A percentile compares a stretch with the other conserved stretches of the same genome.
These are phyloP conservation scores for Penicillium taxi DNA, from an alignment of 495 filamentous ascomycete species.

Conservation along the genomic window DNA sequence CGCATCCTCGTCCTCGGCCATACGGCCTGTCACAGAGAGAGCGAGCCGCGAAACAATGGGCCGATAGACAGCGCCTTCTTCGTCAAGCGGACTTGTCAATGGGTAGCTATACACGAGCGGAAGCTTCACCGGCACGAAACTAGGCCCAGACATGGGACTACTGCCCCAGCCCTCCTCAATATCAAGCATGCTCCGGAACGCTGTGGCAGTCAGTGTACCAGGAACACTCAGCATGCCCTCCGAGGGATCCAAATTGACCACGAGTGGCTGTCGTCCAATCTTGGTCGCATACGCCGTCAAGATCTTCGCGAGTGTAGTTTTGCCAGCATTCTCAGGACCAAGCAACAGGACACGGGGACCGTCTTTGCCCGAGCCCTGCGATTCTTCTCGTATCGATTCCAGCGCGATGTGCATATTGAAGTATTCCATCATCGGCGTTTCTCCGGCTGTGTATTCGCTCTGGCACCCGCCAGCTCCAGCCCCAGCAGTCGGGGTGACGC, in stretches of 20 bases:
- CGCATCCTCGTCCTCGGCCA: slow-evolving; percentile 67
- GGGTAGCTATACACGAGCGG: slow-evolving; percentile 91
- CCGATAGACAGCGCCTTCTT: slow-evolving; percentile 63
- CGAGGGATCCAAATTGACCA: slow-evolving; percentile 78
- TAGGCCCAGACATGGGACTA: slow-evolving; percentile 85
- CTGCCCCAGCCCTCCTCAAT: slow-evolving; percentile 86
- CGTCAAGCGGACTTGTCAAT: slow-evolving; percentile 58
- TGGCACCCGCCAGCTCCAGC: slow-evolving; percentile 47
- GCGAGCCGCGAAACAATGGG: slow-evolving; percentile 69
- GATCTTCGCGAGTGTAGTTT: slow-evolving; percentile 75
- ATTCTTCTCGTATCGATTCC: slow-evolving; percentile 53
- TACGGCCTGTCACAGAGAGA: slow-evolving; percentile 64
- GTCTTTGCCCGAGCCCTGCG: slow-evolving; percentile 40
- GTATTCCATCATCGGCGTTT: slow-evolving; percentile 76
- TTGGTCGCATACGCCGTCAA: slow-evolving; percentile 76
- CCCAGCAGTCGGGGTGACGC: slow-evolving; percentile 17
- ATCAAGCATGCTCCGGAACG: slow-evolving; percentile 79
- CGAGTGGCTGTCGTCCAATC: slow-evolving; percentile 65
- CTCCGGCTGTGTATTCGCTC: slow-evolving; percentile 71
- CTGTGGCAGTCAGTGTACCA: slow-evolving; percentile 73
- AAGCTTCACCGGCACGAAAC: slow-evolving; percentile 77
- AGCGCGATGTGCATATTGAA: slow-evolving; percentile 83
- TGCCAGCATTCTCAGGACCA: slow-evolving; percentile 73
- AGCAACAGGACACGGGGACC: slow-evolving; percentile 81
- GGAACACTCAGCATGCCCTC: slow-evolving; percentile 83